Percentiles rank a stretch among this genome's conserved stretches.
These are phyloP conservation scores for Cymbopogon flexuosus DNA, from an alignment of 202 grass and related monocot genomes.

Conservation along the genomic window DNA sequence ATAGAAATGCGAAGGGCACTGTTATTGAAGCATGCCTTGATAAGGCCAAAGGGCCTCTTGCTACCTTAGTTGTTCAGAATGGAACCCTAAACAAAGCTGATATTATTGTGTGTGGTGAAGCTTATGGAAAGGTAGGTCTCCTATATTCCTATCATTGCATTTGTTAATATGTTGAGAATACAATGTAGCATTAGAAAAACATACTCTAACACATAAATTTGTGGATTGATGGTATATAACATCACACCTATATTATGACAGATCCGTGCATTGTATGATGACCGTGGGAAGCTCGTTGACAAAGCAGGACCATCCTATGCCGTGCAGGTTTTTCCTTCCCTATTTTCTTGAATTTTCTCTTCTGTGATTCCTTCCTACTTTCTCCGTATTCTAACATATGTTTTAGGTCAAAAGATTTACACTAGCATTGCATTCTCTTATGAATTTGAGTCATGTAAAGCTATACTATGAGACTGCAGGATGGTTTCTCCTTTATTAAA, in stretches of 20 bases:
- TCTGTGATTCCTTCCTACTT: not conserved
- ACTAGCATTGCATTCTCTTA: not conserved
- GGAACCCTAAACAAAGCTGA: slow-evolving; percentile 86
- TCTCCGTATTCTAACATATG: slow-evolving; percentile 14
- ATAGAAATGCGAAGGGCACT: slow-evolving; percentile 91
- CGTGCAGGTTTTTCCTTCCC: slow-evolving; percentile 60
- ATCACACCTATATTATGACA: slow-evolving; percentile 30
- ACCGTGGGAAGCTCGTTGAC: slow-evolving; percentile 66
- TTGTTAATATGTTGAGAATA: not conserved
- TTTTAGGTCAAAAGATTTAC: not conserved
- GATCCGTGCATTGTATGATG: slow-evolving; percentile 98
- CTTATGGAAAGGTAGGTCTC: slow-evolving; percentile 85
- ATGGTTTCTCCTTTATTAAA: not conserved
- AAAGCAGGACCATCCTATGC: slow-evolving; percentile 81
- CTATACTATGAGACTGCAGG: not conserved
- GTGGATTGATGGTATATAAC: slow-evolving; percentile 28
- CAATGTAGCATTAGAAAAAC: slow-evolving; percentile 10
- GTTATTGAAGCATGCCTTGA: slow-evolving; percentile 91
- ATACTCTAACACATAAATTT: slow-evolving; percentile 14
- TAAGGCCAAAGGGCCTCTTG: slow-evolving; percentile 82
- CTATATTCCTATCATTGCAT: slow-evolving; percentile 12
- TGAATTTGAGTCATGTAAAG: not conserved
- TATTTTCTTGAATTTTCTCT: not conserved
- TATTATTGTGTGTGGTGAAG: slow-evolving; percentile 89
- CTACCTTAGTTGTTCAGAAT: slow-evolving; percentile 86